Percentiles rank a stretch among this genome's conserved stretches.
Evolutionary conservation across 805 yeast genomes (phyloP).

Genomic region (Wickerhamomyces tratensis): DNA sequence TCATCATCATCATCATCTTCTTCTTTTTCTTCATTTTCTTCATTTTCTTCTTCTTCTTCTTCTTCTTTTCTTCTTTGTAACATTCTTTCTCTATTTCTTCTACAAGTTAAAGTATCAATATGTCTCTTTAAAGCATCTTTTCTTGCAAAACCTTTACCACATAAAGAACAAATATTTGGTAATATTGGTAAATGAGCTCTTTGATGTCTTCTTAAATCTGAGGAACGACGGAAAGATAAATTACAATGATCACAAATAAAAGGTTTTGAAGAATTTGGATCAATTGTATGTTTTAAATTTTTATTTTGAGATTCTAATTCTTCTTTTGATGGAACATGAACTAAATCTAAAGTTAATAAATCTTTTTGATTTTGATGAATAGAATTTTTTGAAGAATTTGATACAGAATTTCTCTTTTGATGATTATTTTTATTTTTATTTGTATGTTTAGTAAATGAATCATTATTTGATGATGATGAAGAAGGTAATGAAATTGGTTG

Average conservation of each 20-base stretch:
- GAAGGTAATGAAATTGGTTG: too few species aligned
- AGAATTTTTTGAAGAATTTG: neutral
- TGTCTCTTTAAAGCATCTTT: conserved; percentile 78
- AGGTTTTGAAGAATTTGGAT: conserved; percentile 23
- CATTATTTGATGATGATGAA: too few species aligned
- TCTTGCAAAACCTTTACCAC: conserved; percentile 79
- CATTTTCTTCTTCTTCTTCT: neutral
- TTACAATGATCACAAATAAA: conserved; percentile 53
- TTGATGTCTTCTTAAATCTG: conserved; percentile 67
- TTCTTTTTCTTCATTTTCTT: neutral
- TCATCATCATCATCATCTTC: too few species aligned
- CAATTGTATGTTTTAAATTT: neutral
- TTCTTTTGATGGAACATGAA: neutral
- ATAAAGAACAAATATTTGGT: conserved; percentile 64
- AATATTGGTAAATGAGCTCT: conserved; percentile 64
- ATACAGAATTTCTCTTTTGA: neutral
- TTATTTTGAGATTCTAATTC: neutral
- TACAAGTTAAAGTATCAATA: conserved; percentile 64
- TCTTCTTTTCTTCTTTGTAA: conserved; percentile 4
- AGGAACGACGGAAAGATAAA: conserved; percentile 54
- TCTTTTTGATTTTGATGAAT: too few species aligned
- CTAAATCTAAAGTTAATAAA: neutral
- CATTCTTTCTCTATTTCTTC: conserved; percentile 53
- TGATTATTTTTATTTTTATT: too few species aligned
- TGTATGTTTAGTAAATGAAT: too few species aligned